A percentile compares a stretch with the other conserved stretches of the same genome.
Conservation (phyloP, 177 flowering plant genomes). For the Vitis hybrid region DNA sequence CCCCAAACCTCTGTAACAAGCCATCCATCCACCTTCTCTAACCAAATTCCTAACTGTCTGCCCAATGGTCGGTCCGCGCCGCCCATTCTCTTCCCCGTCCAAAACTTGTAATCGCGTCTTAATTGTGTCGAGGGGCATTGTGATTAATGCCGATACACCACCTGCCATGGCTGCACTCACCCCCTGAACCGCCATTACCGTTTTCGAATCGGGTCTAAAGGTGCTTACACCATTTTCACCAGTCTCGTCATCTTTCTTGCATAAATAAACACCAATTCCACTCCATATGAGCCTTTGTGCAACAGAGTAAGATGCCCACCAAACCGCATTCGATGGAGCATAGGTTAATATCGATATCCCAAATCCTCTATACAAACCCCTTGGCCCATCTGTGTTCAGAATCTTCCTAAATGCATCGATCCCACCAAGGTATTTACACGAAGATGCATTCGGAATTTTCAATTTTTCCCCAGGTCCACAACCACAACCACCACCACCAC, state of each 20-base stretch:
- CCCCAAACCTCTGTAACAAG: conserved; percentile 83
- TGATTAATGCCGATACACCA: conserved; percentile 68
- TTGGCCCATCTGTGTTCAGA: conserved; percentile 52
- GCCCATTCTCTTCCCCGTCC: conserved; percentile 66
- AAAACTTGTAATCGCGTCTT: conserved; percentile 83
- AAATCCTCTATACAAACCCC: conserved; percentile 89
- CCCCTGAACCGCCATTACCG: conserved; percentile 73
- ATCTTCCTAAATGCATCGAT: conserved; percentile 81
- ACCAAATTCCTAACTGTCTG: conserved; percentile 70
- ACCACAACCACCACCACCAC: neutral
- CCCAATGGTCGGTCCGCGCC: conserved; percentile 44
- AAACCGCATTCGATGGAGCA: conserved; percentile 94
- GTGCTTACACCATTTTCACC: conserved; percentile 19
- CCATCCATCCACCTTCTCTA: conserved; percentile 67
- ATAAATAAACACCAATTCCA: conserved; percentile 49
- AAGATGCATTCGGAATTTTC: conserved; percentile 15
- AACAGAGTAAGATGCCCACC: conserved; percentile 97
- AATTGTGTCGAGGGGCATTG: conserved; percentile 87
- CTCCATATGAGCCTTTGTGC: conserved; percentile 75
- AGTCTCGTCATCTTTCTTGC: conserved; percentile 32
- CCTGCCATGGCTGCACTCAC: conserved; percentile 83
- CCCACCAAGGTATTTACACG: conserved; percentile 60
- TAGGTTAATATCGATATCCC: conserved; percentile 89
- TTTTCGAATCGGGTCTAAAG: conserved; percentile 55
- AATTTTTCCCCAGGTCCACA: conserved; percentile 6